Base-by-base conservation (phyloP, 2,329 filamentous ascomycete genomes). In the Claviceps paspali region DNA sequence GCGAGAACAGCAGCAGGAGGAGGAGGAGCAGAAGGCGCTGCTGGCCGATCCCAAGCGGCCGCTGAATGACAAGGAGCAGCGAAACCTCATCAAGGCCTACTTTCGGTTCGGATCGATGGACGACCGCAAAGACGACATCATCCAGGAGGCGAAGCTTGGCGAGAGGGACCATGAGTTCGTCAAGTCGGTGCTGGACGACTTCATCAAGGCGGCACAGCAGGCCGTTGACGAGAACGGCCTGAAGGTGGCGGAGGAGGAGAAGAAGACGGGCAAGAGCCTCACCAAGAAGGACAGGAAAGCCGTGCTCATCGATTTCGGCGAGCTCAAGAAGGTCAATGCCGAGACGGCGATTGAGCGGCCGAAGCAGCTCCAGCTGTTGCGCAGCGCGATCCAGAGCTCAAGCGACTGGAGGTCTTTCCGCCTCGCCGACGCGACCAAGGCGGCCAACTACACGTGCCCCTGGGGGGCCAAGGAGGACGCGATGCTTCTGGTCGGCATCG, bases 281-380 rank as follows among this genome's bases (percentile, higher is more conserved):
- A 93, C 88, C 0, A 95, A 96, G 65, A 98, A 98, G 58, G 91
- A 98, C 54, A 85, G 85, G 59, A 98, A 98, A 60, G 91, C 91
- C 1, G 84, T 98, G 14, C 65, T 98, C 31, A 95, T 98, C 50
- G 87, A 96, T 54, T 94, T 87, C 59, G 79, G 82, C 32, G 85
- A 87, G 38, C 80, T 95, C 35, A 93, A 93, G 59, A 87, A 93
- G 49, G 74, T 95, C 51, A 98, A 98, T 52, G 91, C 91, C 1
- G 86, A 94, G 59, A 96, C 91, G 0, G 82, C 95, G 38, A 76
- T 94, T 9, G 88, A 96, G 48, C 79, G 92, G 7, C 88, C 91
- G 0, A 74, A 79, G 33, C 88, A 96, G 52, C 80, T 96, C 67
- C 80, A 78, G 41, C 76, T 95, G 47, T 67, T 98, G 27, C 81